Evolutionary conservation across 108 stramenopile species (phyloP).

Genomic region (Cyclotella kingstonii): DNA sequence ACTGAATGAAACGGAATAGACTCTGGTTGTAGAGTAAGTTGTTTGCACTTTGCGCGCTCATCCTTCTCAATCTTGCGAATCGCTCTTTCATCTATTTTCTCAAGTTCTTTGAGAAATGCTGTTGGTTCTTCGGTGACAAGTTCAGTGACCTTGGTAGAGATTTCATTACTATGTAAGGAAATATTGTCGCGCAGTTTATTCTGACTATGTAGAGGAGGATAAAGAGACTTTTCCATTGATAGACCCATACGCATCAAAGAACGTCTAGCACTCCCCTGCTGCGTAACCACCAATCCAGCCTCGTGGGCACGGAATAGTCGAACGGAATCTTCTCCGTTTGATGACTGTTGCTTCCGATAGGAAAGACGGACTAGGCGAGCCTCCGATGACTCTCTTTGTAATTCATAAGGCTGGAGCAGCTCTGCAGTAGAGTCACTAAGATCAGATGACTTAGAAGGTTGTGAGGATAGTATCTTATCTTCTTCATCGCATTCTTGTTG

Average conservation of each 20-base stretch:
- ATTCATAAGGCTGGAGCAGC: constrained; percentile 5
- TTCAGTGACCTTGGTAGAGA: too few species aligned
- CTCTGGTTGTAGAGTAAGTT: not conserved
- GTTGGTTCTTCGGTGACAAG: too few species aligned
- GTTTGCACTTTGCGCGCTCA: constrained; percentile 15
- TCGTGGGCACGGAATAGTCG: constrained; percentile 45
- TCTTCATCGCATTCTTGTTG: too few species aligned
- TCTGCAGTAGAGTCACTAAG: not conserved
- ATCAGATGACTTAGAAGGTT: too few species aligned
- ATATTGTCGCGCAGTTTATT: not conserved
- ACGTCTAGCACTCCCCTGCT: constrained; percentile 26
- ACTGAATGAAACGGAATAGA: not conserved
- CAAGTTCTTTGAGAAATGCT: not conserved
- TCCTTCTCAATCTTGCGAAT: constrained; percentile 30
- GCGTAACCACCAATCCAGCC: constrained; percentile 37
- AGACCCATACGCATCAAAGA: constrained; percentile 33
- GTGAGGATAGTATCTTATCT: too few species aligned
- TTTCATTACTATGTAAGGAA: not conserved
- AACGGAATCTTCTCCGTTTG: constrained; percentile 11
- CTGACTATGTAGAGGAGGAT: not conserved
- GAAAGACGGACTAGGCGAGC: constrained; percentile 20
- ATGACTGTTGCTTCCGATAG: constrained; percentile 26
- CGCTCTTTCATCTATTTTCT: constrained; percentile 30
- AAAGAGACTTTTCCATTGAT: not conserved
- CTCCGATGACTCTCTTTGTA: constrained; percentile 22